phyloP scores from a whole-genome alignment of 2,329 filamentous ascomycete species.

The Talaromyces pinophilus region DNA sequence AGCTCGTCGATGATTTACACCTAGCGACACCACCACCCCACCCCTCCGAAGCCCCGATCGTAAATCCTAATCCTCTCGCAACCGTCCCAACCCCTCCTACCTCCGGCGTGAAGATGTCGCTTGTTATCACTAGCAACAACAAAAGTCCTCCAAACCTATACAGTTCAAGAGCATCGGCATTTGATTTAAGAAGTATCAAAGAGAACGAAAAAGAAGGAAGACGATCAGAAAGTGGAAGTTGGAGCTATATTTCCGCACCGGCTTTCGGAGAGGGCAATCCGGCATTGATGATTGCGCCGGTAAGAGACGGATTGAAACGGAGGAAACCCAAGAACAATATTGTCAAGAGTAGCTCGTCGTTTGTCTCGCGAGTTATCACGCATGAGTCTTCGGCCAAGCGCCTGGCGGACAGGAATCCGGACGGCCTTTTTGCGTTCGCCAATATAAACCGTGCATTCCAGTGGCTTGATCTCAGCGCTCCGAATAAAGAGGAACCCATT shows the following conservation, averaged over 20 bases:
- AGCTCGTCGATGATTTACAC: slow-evolving; percentile 84
- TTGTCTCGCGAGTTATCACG: slow-evolving; percentile 93
- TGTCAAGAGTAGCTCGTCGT: slow-evolving; percentile 97
- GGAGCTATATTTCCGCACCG: slow-evolving; percentile 51
- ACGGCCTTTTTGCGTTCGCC: slow-evolving; percentile 86
- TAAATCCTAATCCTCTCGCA: slow-evolving; percentile 87
- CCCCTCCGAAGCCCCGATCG: slow-evolving; percentile 83
- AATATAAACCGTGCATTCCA: slow-evolving; percentile 96
- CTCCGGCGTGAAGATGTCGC: slow-evolving; percentile 78
- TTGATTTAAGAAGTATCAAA: slow-evolving; percentile 52
- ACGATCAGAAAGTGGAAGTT: slow-evolving; percentile 61
- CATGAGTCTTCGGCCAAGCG: slow-evolving; percentile 80
- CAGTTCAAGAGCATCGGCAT: slow-evolving; percentile 55
- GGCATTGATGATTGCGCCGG: slow-evolving; percentile 62
- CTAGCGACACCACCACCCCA: slow-evolving; percentile 94
- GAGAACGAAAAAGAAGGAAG: slow-evolving; percentile 64
- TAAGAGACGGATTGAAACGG: slow-evolving; percentile 70
- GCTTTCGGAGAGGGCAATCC: slow-evolving; percentile 86
- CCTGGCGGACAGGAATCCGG: slow-evolving; percentile 72
- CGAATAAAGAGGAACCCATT: slow-evolving; percentile 73
- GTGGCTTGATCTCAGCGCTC: slow-evolving; percentile 86
- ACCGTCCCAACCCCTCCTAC: slow-evolving; percentile 83
- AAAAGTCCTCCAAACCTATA: slow-evolving; percentile 50
- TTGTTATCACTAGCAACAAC: slow-evolving; percentile 69
- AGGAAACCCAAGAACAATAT: slow-evolving; percentile 98